Base-by-base conservation (phyloP, 2,329 filamentous ascomycete genomes). In the Neoscytalidium dimidiatum region DNA sequence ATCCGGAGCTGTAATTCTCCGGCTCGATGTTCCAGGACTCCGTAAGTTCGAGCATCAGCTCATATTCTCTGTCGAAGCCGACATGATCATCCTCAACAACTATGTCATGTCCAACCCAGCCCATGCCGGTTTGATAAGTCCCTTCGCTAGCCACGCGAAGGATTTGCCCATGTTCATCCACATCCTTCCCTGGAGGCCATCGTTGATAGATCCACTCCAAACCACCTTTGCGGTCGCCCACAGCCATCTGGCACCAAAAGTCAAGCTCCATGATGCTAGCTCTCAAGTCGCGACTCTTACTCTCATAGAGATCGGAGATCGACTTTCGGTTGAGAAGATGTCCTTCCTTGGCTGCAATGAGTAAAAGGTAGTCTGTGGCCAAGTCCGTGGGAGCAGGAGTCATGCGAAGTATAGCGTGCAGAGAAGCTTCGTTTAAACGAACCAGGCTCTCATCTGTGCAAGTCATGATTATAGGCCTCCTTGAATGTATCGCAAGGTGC, bases 191-290 rank as follows among this genome's bases (percentile, higher is more conserved):
- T 49, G 84, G 85, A 8, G 92, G 91, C 88, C 89, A 94, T 64
- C 90, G 85, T 53, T 90, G 87, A 70, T 90, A 88, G 71, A 96
- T 92, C 94, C 96, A 99, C 71, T 94, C 91, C 49, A 96, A 85
- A 0, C 95, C 94, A 21, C 91, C 91, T 70, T 91, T 91, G n/a
- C 87, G 83, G 74, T 97, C 95, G 4, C 95, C 96, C 9, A 99
- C 88, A 0, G 90, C 92, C 78, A 98, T 93, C 75, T 99, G 95
- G 75, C 96, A 99, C 94, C 94, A 99, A 74, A 96, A 95, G 74
- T 96, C 90, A 29, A 99, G 84, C 67, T 98, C 93, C 64, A 85
- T 88, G 56, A 99, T 87, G 2, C 90, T 89, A 23, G 90, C 92
- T 63, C 95, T 88, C 13, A 99, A 80, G 74, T 99, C 95, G 29